These are phyloP conservation scores for Penicillium sp. DNA, from an alignment of 2,329 filamentous ascomycete species.

Conservation along the genomic window DNA sequence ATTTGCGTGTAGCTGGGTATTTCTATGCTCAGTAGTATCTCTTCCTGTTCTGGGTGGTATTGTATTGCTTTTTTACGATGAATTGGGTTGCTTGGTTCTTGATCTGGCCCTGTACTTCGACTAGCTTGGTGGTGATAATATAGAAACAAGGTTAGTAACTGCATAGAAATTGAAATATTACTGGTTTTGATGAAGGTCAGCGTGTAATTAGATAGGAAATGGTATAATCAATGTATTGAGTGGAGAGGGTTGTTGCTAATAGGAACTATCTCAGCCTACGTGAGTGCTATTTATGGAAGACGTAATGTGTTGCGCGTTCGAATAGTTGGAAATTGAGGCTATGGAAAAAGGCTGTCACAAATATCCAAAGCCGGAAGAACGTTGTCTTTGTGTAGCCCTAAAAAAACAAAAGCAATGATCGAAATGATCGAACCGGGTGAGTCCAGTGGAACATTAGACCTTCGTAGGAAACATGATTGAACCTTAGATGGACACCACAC, in stretches of 20 bases:
- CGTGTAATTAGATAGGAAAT: too few species aligned
- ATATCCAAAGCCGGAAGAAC: too few species aligned
- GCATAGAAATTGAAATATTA: too few species aligned
- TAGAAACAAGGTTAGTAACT: neutral
- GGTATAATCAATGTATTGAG: neutral
- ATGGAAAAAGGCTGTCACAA: neutral
- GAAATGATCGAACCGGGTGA: neutral
- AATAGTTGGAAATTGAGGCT: neutral
- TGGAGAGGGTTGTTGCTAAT: too few species aligned
- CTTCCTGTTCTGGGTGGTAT: fast-evolving
- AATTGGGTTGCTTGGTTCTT: neutral
- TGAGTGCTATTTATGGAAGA: neutral
- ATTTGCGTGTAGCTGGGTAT: neutral
- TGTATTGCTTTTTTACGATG: too few species aligned
- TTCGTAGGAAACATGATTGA: neutral
- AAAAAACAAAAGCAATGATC: too few species aligned
- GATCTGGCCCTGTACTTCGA: neutral
- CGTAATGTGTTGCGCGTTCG: neutral
- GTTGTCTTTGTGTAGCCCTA: too few species aligned
- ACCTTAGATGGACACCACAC: too few species aligned
- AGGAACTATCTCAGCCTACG: too few species aligned
- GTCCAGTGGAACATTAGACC: neutral
- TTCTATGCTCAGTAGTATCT: fast-evolving
- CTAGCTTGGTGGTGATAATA: neutral
- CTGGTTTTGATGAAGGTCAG: fast-evolving